Conservation (phyloP, 345 rosid species). For the Mercurialis annua region DNA sequence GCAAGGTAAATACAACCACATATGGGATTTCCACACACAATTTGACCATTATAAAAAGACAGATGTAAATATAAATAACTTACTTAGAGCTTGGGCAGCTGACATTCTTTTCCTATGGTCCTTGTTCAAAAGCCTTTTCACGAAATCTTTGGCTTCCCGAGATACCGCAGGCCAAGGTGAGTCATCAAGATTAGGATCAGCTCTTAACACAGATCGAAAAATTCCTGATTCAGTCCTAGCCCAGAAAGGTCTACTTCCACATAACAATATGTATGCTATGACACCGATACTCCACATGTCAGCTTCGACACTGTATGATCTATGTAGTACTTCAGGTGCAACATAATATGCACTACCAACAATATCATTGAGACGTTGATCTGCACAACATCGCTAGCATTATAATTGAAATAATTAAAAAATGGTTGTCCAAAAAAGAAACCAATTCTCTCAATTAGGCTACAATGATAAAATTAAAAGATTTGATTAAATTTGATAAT, state of each 20-base stretch:
- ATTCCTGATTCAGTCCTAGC: constrained; percentile 95
- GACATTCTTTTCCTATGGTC: constrained; percentile 96
- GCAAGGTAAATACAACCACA: neutral
- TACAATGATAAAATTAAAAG: no score
- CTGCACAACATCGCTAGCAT: constrained; percentile 49
- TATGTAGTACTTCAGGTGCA: constrained; percentile 96
- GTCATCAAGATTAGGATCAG: constrained; percentile 80
- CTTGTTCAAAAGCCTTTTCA: constrained; percentile 83
- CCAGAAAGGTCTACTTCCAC: constrained; percentile 96
- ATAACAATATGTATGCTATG: constrained; percentile 77
- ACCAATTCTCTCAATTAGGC: no score
- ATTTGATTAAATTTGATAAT: no score
- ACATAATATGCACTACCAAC: constrained; percentile 98
- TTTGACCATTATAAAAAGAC: neutral
- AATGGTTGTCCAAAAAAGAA: no score
- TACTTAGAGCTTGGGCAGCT: constrained; percentile 88
- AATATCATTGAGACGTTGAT: constrained; percentile 85
- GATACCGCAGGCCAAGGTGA: constrained; percentile 86
- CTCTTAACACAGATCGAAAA: constrained; percentile 86
- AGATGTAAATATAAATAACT: constrained; percentile 17
- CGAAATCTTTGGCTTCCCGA: constrained; percentile 81
- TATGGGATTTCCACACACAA: neutral
- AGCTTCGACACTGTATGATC: constrained; percentile 84
- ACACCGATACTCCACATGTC: constrained; percentile 98
- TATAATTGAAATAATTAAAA: no score